These are phyloP conservation scores for Monoraphidium neglectum DNA, from an alignment of 139 green algal genomes.

Conservation along the genomic window DNA sequence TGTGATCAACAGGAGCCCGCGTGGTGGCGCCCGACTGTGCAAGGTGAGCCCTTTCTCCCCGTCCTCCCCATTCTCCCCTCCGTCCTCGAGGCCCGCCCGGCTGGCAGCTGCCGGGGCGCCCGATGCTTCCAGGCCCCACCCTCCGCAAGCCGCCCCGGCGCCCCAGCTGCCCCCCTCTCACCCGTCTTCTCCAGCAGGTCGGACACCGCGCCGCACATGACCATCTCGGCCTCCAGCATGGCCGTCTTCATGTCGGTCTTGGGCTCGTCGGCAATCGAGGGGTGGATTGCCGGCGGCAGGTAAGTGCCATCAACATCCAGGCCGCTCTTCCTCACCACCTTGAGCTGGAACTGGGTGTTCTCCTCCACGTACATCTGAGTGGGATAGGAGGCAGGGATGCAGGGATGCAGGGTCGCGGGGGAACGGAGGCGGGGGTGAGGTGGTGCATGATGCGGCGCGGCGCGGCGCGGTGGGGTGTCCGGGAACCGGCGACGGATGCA, in stretches of 20 bases:
- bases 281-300: slow-evolving; percentile 48
- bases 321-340: slow-evolving; percentile 22
- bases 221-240: slow-evolving; percentile 72
- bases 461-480: too few species aligned
- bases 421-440: neutral
- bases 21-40: too few species aligned
- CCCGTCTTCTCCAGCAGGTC: slow-evolving; percentile 26
- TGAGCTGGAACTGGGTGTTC: slow-evolving; percentile 6
- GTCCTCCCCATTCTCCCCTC: too few species aligned
- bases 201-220: slow-evolving; percentile 57
- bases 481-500: too few species aligned
- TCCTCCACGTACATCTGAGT: neutral
- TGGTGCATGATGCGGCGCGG: too few species aligned
- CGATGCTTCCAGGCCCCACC: too few species aligned
- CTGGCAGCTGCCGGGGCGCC: too few species aligned
- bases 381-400: neutral
- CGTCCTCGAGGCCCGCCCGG: too few species aligned
- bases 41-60: too few species aligned
- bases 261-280: slow-evolving; percentile 2
- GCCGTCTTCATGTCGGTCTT: slow-evolving; percentile 6
- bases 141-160: too few species aligned
- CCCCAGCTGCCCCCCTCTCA: too few species aligned
- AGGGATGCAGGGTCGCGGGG: neutral
- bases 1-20: too few species aligned
- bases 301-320: slow-evolving; percentile 40